Conservation (phyloP, 2,329 filamentous ascomycete genomes). For the Clarireedia paspali region DNA sequence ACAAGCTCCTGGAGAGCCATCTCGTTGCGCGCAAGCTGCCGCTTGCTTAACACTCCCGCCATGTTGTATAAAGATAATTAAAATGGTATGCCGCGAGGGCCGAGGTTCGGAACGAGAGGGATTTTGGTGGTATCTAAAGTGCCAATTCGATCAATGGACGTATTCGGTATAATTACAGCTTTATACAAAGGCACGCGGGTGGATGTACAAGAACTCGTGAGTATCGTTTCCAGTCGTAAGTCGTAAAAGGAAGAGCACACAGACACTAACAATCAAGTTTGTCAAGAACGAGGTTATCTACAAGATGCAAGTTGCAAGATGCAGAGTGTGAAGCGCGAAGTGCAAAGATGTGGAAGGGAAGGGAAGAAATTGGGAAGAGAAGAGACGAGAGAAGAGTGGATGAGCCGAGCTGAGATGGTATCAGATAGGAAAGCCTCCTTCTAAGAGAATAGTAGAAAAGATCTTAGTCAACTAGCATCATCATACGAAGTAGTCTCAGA, state of each 20-base stretch:
- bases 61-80: constrained; percentile 36
- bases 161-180: constrained; percentile 15
- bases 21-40: constrained; percentile 96
- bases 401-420: constrained; percentile 1
- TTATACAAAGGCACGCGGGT: constrained; percentile 20
- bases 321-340: not conserved
- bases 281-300: not conserved
- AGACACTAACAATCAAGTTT: not conserved
- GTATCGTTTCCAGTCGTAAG: constrained; percentile 16
- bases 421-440: not conserved
- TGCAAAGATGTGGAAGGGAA: not conserved
- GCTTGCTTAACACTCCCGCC: constrained; percentile 77
- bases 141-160: not conserved
- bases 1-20: constrained; percentile 84
- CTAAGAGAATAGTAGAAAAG: not conserved
- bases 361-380: constrained; percentile 2
- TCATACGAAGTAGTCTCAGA: not conserved
- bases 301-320: not conserved
- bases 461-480: not conserved
- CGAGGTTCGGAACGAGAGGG: not conserved
- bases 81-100: not conserved
- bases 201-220: constrained; percentile 16
- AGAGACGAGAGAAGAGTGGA: not conserved
- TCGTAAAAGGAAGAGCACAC: constrained; percentile 10
- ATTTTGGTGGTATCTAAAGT: not conserved